Percentiles rank a stretch among this genome's conserved stretches.
Evolutionary conservation across 805 yeast species (phyloP).

Genomic region (Trichomonascus vanleenenianus): DNA sequence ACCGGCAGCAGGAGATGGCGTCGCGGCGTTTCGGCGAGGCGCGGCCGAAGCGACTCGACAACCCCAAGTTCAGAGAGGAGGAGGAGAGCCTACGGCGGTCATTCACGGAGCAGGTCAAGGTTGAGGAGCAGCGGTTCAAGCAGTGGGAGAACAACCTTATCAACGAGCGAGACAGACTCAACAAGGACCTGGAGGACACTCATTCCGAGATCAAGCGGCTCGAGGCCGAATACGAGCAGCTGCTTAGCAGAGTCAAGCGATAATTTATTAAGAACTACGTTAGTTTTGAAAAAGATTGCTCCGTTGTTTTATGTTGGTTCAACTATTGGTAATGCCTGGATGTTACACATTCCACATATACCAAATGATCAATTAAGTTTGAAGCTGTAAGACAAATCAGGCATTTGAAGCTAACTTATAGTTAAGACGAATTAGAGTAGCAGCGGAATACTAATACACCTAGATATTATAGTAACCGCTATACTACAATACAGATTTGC

Average conservation of each 20-base stretch:
- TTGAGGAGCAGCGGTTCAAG: constrained; percentile 93
- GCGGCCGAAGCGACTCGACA: constrained; percentile 38
- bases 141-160: constrained; percentile 98
- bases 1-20: constrained; percentile 50
- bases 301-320: no score
- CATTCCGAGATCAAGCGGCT: constrained; percentile 39
- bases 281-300: no score
- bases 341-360: no score
- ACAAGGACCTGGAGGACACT: constrained; percentile 86
- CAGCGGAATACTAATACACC: no score
- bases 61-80: constrained; percentile 94
- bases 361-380: no score
- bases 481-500: no score
- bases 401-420: no score
- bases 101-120: constrained; percentile 94
- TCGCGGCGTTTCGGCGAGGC: constrained; percentile 38
- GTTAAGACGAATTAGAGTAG: no score
- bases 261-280: constrained; percentile 5
- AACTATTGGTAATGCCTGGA: no score
- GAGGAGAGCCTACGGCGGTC: constrained; percentile 89
- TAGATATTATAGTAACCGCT: no score
- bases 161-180: constrained; percentile 87
- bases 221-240: constrained; percentile 27
- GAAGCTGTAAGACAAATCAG: no score
- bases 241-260: constrained; percentile 17